These are phyloP conservation scores for Physaria fendleri DNA, from an alignment of 345 rosid species.

Conservation along the genomic window DNA sequence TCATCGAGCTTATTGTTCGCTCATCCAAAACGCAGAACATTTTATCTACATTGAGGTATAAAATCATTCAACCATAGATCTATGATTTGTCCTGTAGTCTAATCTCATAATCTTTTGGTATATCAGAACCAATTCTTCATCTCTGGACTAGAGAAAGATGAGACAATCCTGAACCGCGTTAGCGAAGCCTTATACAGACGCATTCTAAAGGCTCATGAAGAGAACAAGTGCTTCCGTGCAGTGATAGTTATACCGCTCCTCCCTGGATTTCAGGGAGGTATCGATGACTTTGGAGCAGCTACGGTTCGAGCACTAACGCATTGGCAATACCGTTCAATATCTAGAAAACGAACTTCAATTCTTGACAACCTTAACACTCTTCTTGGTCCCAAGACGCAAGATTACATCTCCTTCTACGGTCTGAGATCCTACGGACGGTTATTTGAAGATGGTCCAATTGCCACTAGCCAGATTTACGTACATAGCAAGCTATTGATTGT, in stretches of 20 bases:
- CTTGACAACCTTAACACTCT: conserved; percentile 45
- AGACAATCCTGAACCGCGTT: conserved; percentile 69
- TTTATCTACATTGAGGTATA: conserved; percentile 88
- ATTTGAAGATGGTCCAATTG: conserved; percentile 55
- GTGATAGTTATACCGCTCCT: conserved; percentile 75
- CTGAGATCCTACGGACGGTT: conserved; percentile 73
- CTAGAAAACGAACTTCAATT: conserved; percentile 69
- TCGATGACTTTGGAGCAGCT: conserved; percentile 88
- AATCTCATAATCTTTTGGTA: background rate
- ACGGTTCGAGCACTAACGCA: conserved; percentile 90
- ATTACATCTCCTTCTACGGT: conserved; percentile 85
- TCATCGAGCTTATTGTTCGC: conserved; percentile 71
- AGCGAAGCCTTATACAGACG: conserved; percentile 65
- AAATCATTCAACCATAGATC: background rate
- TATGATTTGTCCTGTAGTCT: background rate
- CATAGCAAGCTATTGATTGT: conserved; percentile 90
- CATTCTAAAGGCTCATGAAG: conserved; percentile 65
- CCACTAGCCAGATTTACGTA: conserved; percentile 94
- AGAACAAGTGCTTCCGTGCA: conserved; percentile 57
- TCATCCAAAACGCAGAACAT: conserved; percentile 76
- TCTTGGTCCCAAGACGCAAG: conserved; percentile 57
- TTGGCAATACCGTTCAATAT: conserved; percentile 91
- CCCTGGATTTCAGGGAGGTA: conserved; percentile 98
- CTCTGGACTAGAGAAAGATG: conserved; percentile 80
- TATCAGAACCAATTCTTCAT: conserved; percentile 88